A percentile compares a stretch with the other conserved stretches of the same genome.
Evolutionary conservation across 1,284 basidiomycete species (phyloP).

Genomic region (Lignosus rhinocerotis): DNA sequence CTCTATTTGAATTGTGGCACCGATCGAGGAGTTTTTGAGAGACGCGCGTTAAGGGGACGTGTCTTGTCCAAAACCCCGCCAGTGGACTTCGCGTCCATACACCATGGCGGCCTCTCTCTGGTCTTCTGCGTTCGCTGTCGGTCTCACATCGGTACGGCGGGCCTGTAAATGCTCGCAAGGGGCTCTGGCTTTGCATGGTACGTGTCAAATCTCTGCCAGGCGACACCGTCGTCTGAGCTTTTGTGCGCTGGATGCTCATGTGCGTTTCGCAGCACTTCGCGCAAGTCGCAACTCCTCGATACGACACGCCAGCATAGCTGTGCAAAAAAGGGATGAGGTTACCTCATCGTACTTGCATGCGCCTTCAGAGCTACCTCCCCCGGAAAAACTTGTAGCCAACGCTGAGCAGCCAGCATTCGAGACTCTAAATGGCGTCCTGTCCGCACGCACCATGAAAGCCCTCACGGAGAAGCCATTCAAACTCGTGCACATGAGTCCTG

Average conservation of each 20-base stretch:
- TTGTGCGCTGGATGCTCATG: constrained; percentile 1
- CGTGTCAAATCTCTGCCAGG: neutral
- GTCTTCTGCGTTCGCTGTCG: constrained; percentile 10
- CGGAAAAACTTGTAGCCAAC: neutral
- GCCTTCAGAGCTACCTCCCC: neutral
- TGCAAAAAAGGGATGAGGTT: neutral
- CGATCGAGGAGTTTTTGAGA: constrained; percentile 14
- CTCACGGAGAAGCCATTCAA: constrained; percentile 71
- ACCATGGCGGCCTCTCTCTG: constrained; percentile 26
- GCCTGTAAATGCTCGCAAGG: constrained; percentile 8
- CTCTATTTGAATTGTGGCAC: constrained; percentile 17
- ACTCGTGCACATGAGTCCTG: constrained; percentile 77
- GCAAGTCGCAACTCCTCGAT: constrained; percentile 17
- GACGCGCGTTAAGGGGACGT: constrained; percentile 9
- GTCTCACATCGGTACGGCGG: constrained; percentile 12
- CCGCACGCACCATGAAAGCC: constrained; percentile 56
- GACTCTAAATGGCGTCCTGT: constrained; percentile 44
- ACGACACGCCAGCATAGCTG: constrained; percentile 2
- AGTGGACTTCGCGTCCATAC: constrained; percentile 17
- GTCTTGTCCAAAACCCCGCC: constrained; percentile 13
- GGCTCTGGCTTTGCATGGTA: constrained; percentile 10
- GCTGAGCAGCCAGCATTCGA: constrained; percentile 38
- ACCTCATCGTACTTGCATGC: neutral
- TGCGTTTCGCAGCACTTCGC: constrained; percentile 10
- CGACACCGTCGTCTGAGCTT: neutral